Base-by-base conservation (phyloP, 163 green algal species). In the Prototheca wickerhamii region DNA sequence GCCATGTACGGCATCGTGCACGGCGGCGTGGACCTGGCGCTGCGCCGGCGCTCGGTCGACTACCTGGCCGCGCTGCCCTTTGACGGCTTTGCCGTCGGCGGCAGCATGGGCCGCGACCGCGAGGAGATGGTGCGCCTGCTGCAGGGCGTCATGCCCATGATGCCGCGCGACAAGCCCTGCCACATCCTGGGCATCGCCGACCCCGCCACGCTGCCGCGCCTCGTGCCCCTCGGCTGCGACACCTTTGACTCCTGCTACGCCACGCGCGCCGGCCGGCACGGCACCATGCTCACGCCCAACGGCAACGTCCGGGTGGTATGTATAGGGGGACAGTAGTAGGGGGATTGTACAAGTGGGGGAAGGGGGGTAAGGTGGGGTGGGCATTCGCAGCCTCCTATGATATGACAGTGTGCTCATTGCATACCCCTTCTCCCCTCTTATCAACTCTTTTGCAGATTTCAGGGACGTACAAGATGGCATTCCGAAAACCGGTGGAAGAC, bases 171-270 rank as follows among this genome's bases (percentile, higher is more conserved):
- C 42, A 76, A 68, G 58, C 76, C 78, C 4, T 51, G 50, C 28
- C 78, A 86, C 58, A 46, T 86, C 18, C 64, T 86, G 28, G 78
- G 78, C 29, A 77, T 86, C 23, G 76, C 68, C 18, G 78, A 86
- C 61, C 67, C 70, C 10, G 15, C 23, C 17, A 73, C 26, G 58
- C 72, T 86, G 25, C 53, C 51, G 2, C 28, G 51, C 33, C 62
- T 71, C 23, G 73, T 72, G 8, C 37, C 55, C 1, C 60, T 75
- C 7, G 78, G 78, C 26, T 70, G 64, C 25, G 78, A 86, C 54
- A 82, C 78, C 6, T 86, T 86, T 50, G 78, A 86, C 49, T 72
- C 50, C 51, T 77, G 69, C 32, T 81, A 76, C 52, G 55, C 76
- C 21, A 86, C 78, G 2, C 61, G 74, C 18, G 67, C 60, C 33